These are phyloP conservation scores for Trichoderma asperellum DNA, from an alignment of 2,329 filamentous ascomycete genomes.

Conservation along the genomic window DNA sequence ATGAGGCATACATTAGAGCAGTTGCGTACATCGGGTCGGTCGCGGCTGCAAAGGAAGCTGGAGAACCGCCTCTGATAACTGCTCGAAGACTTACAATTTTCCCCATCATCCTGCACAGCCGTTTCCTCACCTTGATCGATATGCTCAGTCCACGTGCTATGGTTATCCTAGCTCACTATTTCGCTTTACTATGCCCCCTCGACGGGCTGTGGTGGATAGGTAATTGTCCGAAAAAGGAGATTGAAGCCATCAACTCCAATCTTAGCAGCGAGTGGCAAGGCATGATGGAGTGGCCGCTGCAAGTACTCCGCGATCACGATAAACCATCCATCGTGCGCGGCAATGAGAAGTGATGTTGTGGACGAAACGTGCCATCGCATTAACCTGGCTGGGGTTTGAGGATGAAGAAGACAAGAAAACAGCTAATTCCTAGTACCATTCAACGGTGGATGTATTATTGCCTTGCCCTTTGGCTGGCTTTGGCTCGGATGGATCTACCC, in stretches of 20 bases:
- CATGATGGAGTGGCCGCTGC: slow-evolving; percentile 29
- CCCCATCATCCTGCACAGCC: slow-evolving; percentile 29
- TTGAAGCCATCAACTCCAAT: slow-evolving; percentile 23
- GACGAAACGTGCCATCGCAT: neutral
- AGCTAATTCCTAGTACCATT: neutral
- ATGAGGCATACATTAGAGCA: slow-evolving; percentile 27
- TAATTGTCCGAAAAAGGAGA: slow-evolving; percentile 19
- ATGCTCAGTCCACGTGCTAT: slow-evolving; percentile 28
- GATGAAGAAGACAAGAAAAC: neutral
- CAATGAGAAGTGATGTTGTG: neutral
- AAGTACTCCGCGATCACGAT: neutral
- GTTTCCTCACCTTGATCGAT: slow-evolving; percentile 29
- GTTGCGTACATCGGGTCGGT: slow-evolving; percentile 30
- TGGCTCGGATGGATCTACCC: neutral
- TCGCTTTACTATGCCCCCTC: slow-evolving; percentile 26
- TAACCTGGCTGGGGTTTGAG: neutral
- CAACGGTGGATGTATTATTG: neutral
- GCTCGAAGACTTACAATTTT: slow-evolving; percentile 30
- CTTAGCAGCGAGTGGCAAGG: slow-evolving; percentile 25
- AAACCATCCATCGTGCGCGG: neutral
- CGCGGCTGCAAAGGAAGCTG: slow-evolving; percentile 25
- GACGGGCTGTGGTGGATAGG: slow-evolving; percentile 25
- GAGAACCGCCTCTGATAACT: slow-evolving; percentile 23
- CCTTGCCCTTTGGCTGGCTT: neutral
- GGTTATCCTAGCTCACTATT: slow-evolving; percentile 33